A percentile compares a stretch with the other conserved stretches of the same genome.
Conservation (phyloP, 306 rosid genomes). For the Glycine latifolia region DNA sequence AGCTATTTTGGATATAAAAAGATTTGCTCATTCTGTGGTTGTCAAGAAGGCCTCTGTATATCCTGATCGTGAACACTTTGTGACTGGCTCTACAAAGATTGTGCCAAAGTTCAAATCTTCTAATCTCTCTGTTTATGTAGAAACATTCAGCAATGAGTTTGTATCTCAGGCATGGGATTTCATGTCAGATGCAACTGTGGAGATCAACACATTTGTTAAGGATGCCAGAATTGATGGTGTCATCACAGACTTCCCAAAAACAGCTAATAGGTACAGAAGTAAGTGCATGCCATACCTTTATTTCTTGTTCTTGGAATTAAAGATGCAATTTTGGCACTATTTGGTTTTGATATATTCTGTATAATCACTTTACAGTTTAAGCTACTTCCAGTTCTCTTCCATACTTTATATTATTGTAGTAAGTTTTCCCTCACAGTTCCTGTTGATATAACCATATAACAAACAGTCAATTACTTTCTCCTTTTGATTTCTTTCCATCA, state of each 20-base stretch:
- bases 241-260: conserved; percentile 79
- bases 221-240: conserved; percentile 60
- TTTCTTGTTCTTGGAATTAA: conserved; percentile 1
- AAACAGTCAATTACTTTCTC: neutral
- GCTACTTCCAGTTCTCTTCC: neutral
- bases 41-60: conserved; percentile 59
- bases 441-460: too few relatives aligned
- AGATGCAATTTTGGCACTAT: neutral
- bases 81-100: conserved; percentile 43
- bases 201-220: conserved; percentile 69
- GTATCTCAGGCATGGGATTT: conserved; percentile 88
- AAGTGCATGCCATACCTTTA: conserved; percentile 49
- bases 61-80: conserved; percentile 4
- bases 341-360: neutral
- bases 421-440: neutral
- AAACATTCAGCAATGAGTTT: conserved; percentile 81
- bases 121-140: conserved; percentile 71
- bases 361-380: neutral
- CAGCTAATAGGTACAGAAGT: conserved; percentile 87
- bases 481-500: neutral
- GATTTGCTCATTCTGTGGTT: conserved; percentile 74
- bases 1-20: conserved; percentile 65
- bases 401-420: neutral
- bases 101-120: conserved; percentile 55
- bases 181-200: conserved; percentile 78